phyloP scores from a whole-genome alignment of 768 basidiomycete genomes.

The Mycena sanguinolenta region DNA sequence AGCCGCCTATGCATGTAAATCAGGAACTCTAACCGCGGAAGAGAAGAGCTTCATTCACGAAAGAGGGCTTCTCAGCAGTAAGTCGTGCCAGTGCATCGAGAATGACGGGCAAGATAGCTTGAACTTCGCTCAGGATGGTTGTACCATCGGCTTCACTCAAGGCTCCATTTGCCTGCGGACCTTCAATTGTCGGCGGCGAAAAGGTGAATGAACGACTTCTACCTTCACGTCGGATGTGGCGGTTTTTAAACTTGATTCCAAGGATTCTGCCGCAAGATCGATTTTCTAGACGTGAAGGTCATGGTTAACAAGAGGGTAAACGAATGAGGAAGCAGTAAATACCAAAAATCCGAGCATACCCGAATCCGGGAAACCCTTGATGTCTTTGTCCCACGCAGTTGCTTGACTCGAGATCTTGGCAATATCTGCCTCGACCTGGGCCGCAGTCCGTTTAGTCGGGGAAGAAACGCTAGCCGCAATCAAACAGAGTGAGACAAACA shows the following conservation, averaged over 20 bases:
- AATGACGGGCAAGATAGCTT: constrained; percentile 46
- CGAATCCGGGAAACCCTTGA: constrained; percentile 44
- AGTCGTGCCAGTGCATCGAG: constrained; percentile 40
- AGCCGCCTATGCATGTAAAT: constrained; percentile 21
- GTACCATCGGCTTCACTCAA: constrained; percentile 44
- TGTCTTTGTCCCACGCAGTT: constrained; percentile 43
- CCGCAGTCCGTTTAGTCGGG: constrained; percentile 39
- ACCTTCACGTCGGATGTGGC: constrained; percentile 47
- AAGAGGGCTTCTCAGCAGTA: constrained; percentile 44
- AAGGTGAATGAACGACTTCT: background rate
- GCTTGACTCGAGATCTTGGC: constrained; percentile 40
- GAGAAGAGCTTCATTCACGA: constrained; percentile 27
- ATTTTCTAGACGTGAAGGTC: constrained; percentile 39
- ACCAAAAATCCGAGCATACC: constrained; percentile 47
- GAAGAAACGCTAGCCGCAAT: constrained; percentile 23
- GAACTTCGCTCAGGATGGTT: constrained; percentile 40
- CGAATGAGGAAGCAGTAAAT: constrained; percentile 6
- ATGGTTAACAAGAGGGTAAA: background rate
- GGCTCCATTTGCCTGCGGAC: constrained; percentile 38
- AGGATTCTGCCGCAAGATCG: constrained; percentile 39
- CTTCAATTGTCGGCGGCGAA: background rate
- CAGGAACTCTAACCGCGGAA: background rate
- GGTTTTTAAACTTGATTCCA: constrained; percentile 39
- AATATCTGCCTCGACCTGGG: constrained; percentile 46
- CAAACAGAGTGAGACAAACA: constrained; percentile 27